These are phyloP conservation scores for Colletotrichum incanum DNA, from an alignment of 2,329 filamentous ascomycete species.

Conservation along the genomic window DNA sequence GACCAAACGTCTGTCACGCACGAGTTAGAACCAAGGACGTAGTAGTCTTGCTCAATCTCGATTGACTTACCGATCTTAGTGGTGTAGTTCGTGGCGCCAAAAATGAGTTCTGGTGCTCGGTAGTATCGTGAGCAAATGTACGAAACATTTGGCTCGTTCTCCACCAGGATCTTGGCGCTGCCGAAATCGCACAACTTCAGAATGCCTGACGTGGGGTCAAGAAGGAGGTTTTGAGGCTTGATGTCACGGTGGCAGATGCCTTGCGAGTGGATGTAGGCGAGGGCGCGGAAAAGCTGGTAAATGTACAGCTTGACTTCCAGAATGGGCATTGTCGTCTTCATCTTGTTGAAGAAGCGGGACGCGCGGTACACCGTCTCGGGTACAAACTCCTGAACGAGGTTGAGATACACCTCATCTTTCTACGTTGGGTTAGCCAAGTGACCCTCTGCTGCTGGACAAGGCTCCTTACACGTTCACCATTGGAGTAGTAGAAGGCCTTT, in stretches of 20 bases:
- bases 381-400: slow-evolving; percentile 97
- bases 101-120: slow-evolving; percentile 96
- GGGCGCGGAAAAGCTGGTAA: slow-evolving; percentile 97
- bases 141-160: slow-evolving; percentile 99
- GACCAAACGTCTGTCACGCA: slow-evolving; percentile 90
- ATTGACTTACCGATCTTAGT: slow-evolving; percentile 93
- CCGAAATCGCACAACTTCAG: slow-evolving; percentile 99
- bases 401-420: slow-evolving; percentile 99
- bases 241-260: slow-evolving; percentile 99
- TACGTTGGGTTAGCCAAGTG: slow-evolving; percentile 53
- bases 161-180: slow-evolving; percentile 97
- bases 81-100: slow-evolving; percentile 98
- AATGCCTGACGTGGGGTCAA: slow-evolving; percentile 92
- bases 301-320: slow-evolving; percentile 99
- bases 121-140: slow-evolving; percentile 99
- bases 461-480: slow-evolving; percentile 88
- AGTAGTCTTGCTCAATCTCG: background rate
- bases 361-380: slow-evolving; percentile 98
- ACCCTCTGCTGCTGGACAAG: background rate
- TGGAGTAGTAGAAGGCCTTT: slow-evolving; percentile 99
- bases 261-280: slow-evolving; percentile 99
- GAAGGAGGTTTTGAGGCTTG: slow-evolving; percentile 96
- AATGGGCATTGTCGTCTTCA: slow-evolving; percentile 99
- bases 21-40: slow-evolving; percentile 34
- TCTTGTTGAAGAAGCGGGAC: slow-evolving; percentile 99